phyloP scores from a whole-genome alignment of 2,329 filamentous ascomycete genomes.

The Aspergillus sp. region DNA sequence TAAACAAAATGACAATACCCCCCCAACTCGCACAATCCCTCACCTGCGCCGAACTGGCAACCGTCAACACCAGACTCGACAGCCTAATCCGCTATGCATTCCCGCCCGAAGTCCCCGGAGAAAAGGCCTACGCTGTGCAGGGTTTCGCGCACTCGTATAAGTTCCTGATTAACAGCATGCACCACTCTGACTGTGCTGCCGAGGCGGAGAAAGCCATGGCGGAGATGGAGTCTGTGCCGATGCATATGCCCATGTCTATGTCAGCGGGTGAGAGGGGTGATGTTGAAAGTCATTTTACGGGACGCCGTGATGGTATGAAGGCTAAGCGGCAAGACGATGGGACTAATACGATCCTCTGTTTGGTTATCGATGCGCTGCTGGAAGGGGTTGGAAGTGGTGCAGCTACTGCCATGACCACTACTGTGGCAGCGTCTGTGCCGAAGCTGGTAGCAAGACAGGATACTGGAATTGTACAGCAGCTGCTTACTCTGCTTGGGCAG shows the following conservation, averaged over 20 bases:
- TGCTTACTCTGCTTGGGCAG: neutral
- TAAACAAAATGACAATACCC: neutral
- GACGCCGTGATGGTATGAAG: neutral
- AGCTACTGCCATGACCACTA: accelerated
- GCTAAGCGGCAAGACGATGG: neutral
- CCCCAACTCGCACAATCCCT: neutral
- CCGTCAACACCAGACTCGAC: neutral
- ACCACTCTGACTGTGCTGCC: neutral
- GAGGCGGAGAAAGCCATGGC: neutral
- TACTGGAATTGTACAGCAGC: neutral
- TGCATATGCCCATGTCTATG: neutral
- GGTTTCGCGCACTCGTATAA: neutral
- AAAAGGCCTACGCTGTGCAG: neutral
- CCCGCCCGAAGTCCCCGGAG: neutral
- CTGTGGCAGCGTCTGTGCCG: too few species aligned
- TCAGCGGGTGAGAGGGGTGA: too few species aligned
- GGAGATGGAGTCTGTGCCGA: neutral
- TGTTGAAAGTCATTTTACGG: too few species aligned
- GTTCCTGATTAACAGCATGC: neutral
- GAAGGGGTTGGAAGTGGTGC: neutral
- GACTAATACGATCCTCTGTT: neutral
- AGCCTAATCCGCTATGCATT: neutral
- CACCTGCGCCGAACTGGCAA: neutral
- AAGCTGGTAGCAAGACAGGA: neutral
- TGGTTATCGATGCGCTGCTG: neutral